Base-by-base conservation (phyloP, 192 early-diverging fungal species). In the Backusella morwellensis region DNA sequence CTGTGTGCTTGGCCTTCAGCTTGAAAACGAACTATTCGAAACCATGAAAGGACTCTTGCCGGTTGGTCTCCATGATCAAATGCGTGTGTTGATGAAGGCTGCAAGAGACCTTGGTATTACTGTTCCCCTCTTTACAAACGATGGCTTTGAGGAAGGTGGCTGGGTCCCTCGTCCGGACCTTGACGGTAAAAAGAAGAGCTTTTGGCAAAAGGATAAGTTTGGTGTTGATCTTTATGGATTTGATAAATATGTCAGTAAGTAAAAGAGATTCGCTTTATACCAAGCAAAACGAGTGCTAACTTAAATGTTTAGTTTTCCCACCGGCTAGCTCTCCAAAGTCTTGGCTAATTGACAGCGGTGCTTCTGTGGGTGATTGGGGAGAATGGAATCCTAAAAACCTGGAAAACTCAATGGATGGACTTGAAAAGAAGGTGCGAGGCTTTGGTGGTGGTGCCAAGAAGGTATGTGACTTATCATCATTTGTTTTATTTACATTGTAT, bases 71-170 rank as follows among this genome's bases (percentile, higher is more conserved):
- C 89, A 89, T 68, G 94, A 97, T 80, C 93, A 97, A 72, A 96
- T 95, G 85, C 80, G 92, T 1, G 83, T 93, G 5, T 83, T 97
- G 66, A 88, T 91, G 17, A 91, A 93, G 70, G 89, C 90, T 74
- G 92, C 93, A 4, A 85, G 94, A 34, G 92, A 95, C 81, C 87
- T 89, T 50, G 86, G 89, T 3, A 92, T 95, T 23, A 92, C 89
- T 14, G 91, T 93, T 1, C 95, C 95, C 17, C 81, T 97, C n/a
- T 93, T 94, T 70, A 94, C 93, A 23, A 97, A 97, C 80, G 94
- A 97, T 79, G 90, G 87, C 0, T 90, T 88, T 78, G 93, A 94
- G 78, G 81, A 87, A 63, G 92, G 90, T 34, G 87, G 88, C 1
- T 93, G 87, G 76, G 82, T 92, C 17, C 82, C 88, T 23, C 76